These are phyloP conservation scores for Spatholobus suberectus DNA, from an alignment of 306 rosid species.

Conservation along the genomic window DNA sequence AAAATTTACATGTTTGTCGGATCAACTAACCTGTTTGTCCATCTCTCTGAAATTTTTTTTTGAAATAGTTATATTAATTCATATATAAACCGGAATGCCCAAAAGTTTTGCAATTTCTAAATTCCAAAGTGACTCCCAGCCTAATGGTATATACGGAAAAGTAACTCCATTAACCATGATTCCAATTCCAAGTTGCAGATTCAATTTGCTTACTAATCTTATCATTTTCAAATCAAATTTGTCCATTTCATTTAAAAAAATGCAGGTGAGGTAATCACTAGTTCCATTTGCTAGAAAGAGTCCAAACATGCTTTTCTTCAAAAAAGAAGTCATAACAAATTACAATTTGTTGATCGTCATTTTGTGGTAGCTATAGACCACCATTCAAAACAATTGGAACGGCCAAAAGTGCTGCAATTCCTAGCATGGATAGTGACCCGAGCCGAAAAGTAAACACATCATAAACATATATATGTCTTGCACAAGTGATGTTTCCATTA, in stretches of 20 bases:
- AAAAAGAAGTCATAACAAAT: neutral
- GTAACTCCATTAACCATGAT: neutral
- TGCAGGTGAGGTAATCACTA: neutral
- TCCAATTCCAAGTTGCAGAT: neutral
- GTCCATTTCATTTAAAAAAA: neutral
- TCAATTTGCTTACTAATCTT: neutral
- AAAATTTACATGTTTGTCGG: too few relatives aligned
- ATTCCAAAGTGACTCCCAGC: too few relatives aligned
- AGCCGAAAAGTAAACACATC: neutral
- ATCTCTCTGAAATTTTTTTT: too few relatives aligned
- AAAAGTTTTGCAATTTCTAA: too few relatives aligned
- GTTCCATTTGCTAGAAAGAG: conserved; percentile 4
- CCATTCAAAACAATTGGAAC: neutral
- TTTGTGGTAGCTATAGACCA: neutral
- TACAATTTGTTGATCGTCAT: neutral
- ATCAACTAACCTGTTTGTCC: too few relatives aligned
- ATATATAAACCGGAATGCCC: too few relatives aligned
- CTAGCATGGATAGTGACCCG: conserved; percentile 2
- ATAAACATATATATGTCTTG: neutral
- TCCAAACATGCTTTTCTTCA: neutral
- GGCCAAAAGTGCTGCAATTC: neutral
- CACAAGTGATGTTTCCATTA: neutral
- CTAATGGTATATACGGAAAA: too few relatives aligned
- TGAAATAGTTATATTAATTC: too few relatives aligned
- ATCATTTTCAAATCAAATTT: neutral